Evolutionary conservation across 83 land plant species (phyloP).

Genomic region (Thuja plicata): DNA sequence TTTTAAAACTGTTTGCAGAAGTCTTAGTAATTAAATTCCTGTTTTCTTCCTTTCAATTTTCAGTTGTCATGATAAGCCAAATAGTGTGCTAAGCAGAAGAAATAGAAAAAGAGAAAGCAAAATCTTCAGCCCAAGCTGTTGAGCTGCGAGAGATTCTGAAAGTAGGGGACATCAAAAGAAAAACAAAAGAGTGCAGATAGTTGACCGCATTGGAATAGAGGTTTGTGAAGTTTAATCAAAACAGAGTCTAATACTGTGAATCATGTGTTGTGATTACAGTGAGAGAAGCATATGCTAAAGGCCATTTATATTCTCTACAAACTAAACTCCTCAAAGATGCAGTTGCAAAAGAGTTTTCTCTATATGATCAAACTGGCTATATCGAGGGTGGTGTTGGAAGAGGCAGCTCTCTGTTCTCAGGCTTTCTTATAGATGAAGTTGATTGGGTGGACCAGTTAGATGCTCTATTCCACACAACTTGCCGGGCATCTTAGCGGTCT

Average conservation of each 20-base stretch:
- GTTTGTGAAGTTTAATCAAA: neutral
- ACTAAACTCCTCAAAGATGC: neutral
- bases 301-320: neutral
- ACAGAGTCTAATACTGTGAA: neutral
- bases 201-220: neutral
- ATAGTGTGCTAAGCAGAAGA: neutral
- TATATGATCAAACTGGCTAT: too few relatives aligned
- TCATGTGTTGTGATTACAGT: neutral
- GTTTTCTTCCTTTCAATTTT: neutral
- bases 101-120: neutral
- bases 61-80: neutral
- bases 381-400: neutral
- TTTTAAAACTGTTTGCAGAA: neutral
- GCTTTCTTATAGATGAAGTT: neutral
- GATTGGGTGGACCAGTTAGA: neutral
- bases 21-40: neutral
- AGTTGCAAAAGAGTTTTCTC: neutral
- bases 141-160: neutral
- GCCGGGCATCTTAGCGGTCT: neutral
- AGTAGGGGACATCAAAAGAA: neutral
- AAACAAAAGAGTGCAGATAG: neutral
- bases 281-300: neutral
- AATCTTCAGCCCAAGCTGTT: neutral
- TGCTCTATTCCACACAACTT: neutral
- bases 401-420: neutral